phyloP scores from a whole-genome alignment of 2,329 filamentous ascomycete genomes.

The Cordyceps tenuipes region DNA sequence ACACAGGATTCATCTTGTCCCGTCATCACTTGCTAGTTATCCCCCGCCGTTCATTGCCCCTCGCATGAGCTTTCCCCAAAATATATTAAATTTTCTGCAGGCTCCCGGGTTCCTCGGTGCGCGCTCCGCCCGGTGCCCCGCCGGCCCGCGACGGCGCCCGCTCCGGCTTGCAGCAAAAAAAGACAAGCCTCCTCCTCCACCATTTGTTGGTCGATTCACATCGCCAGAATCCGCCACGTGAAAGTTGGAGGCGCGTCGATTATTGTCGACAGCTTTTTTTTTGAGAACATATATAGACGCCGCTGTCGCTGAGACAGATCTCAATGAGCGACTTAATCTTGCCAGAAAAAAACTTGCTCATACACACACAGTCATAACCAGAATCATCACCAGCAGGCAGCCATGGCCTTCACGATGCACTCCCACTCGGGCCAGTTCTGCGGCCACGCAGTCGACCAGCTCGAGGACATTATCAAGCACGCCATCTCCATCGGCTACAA shows the following conservation, averaged over 20 bases:
- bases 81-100: background rate
- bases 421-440: slow-evolving; percentile 98
- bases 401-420: slow-evolving; percentile 95
- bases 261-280: background rate
- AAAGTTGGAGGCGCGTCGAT: background rate
- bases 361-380: background rate
- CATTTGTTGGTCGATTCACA: slow-evolving; percentile 11
- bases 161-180: slow-evolving; percentile 4
- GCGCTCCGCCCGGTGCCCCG: background rate
- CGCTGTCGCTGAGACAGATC: background rate
- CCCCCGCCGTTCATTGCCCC: background rate
- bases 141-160: background rate
- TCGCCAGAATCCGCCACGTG: slow-evolving; percentile 6
- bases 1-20: no score
- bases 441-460: slow-evolving; percentile 74
- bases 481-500: slow-evolving; percentile 74
- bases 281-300: no score
- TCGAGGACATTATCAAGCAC: slow-evolving; percentile 74
- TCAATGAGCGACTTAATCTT: background rate
- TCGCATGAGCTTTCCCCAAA: background rate
- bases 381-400: background rate
- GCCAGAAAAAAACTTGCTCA: background rate
- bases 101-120: slow-evolving; percentile 1
- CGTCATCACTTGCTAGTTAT: no score
- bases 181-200: background rate